Conservation (phyloP, 495 filamentous ascomycete genomes). For the Aspergillus incahuasiensis region DNA sequence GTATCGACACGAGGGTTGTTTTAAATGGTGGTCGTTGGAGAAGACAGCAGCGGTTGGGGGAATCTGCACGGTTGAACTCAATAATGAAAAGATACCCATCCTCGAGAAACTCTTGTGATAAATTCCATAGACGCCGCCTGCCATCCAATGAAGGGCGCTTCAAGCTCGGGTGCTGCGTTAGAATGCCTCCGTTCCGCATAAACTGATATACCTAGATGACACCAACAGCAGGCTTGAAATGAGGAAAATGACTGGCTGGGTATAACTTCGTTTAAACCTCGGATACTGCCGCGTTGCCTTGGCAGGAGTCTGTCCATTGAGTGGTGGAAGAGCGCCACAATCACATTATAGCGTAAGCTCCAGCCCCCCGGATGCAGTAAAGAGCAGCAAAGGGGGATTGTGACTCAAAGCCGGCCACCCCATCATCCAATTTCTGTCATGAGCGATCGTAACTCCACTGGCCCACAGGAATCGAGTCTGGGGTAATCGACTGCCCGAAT, state of each 20-base stretch:
- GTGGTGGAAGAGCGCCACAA: not conserved
- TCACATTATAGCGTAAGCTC: not conserved
- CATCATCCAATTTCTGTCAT: too few species aligned
- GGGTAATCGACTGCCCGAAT: not conserved
- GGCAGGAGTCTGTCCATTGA: not conserved
- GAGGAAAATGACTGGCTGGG: not conserved
- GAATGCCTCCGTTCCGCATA: not conserved
- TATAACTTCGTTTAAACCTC: not conserved
- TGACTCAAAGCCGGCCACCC: too few species aligned
- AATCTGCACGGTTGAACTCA: too few species aligned
- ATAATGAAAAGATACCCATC: too few species aligned
- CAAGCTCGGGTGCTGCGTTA: not conserved
- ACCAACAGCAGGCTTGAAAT: not conserved
- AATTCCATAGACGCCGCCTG: too few species aligned
- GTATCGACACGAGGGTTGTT: not conserved
- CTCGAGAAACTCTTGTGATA: too few species aligned
- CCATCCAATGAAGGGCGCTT: not conserved
- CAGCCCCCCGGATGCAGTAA: not conserved
- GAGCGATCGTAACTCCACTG: not conserved
- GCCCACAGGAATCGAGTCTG: not conserved
- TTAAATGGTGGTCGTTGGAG: too few species aligned
- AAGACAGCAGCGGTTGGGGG: too few species aligned
- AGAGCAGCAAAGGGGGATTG: not conserved
- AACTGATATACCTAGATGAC: not conserved
- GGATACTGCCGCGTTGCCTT: not conserved